Base-by-base conservation (phyloP, 1,284 basidiomycete genomes). In the Ustilago sp. region DNA sequence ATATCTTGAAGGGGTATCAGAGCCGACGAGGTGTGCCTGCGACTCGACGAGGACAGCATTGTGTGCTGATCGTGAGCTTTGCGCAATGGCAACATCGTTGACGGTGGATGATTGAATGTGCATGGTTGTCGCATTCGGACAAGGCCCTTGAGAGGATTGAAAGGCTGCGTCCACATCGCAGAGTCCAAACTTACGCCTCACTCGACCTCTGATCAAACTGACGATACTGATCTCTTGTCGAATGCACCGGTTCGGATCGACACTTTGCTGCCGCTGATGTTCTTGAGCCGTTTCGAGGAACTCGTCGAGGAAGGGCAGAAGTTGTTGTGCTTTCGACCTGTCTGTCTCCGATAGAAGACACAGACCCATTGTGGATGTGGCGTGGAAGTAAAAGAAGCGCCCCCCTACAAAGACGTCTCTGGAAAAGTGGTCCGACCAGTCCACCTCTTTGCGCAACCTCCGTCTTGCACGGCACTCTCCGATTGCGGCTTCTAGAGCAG, bases 161-260 rank as follows among this genome's bases (percentile, higher is more conserved):
- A 39, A 15, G n/a, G 31, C 38, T 43, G 19, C n/a, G 12, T 23
- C 32, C 31, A 55, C 23, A 4, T 39, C 38, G 15, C 12, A 36
- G 38, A 51, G 8, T 17, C 67, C 67, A 31, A 64, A 51, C 13
- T 38, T 64, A n/a, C 62, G 68, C 41, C 39, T 38, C 41, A 70
- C 48, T 5, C 68, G 57, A 17, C 52, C 41, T 12, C 55, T 59
- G 17, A 71, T 65, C 9, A 71, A 32, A 36, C 55, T 62, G 34
- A 71, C 68, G n/a, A 71, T 71, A 5, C 68, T 56, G 11, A 71
- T 59, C 58, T 71, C 68, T 38, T 71, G 68, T 1, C 68, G 50
- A 6, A 71, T 53, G 45, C 68, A 71, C 1, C 68, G 58, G 31
- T 70, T 57, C 13, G 68, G 63, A 55, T 71, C 59, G 9, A 65